Evolutionary conservation across 2,329 filamentous ascomycete species (phyloP), one percentile per base, ranked within the genome.

Genomic region (Plectosphaerella sp.): DNA sequence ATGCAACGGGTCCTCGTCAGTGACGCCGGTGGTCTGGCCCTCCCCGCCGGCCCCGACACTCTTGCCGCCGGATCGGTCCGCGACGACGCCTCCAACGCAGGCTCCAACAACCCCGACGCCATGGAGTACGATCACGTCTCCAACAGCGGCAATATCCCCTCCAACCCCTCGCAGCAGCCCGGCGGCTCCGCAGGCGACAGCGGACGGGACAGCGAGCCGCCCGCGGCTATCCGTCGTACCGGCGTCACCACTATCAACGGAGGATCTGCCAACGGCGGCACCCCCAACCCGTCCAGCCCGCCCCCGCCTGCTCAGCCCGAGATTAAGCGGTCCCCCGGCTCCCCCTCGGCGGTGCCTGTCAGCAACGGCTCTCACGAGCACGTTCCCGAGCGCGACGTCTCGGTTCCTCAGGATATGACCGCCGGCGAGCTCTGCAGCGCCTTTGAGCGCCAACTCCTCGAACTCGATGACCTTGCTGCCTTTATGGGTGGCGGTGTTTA

Each of bases 401-500:
- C 42, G 59, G 63, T 46, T 43, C 58, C 42, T 49, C 61, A 28
- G 54, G 80, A 84, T 55, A 84, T 84, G 78, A 83, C 79, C 3
- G 76, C 79, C 0, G 72, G 75, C 5, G 80, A 84, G 61, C 69
- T 84, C 15, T 84, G 81, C 60, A 67, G 70, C 14, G 80, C 80
- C 0, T 84, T 84, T 59, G 81, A 84, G 67, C 71, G 79, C 33
- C 80, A 84, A 64, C 71, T 84, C 1, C 69, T 84, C 11, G 80
- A 84, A 62, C 69, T 84, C 7, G 80, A 84, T 55, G 80, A 84
- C 59, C 73, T 84, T 11, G 80, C 80, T 33, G 80, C 80, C 3
- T 83, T 84, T 50, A 84, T 84, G 80, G 80, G 80, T 18, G 80
- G 80, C 18, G 80, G 80, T 54, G 80, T 84, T 56, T 84, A 62